A percentile compares a stretch with the other conserved stretches of the same genome.
phyloP scores from a whole-genome alignment of 225 moss, liverwort and hornwort genomes.

The Marchantia polymorpha region DNA sequence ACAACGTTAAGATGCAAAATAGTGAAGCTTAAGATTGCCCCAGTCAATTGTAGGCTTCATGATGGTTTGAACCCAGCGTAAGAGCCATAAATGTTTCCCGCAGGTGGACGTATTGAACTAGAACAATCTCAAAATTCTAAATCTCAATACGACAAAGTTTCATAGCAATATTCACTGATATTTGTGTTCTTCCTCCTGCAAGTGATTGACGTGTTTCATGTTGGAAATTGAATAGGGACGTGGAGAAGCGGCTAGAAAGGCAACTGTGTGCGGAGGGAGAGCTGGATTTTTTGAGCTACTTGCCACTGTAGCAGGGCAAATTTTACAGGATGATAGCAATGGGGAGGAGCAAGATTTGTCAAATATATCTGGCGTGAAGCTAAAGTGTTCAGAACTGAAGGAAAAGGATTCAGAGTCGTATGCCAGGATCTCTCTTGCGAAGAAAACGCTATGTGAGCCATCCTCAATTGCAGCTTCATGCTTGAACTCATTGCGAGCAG shows the following conservation, averaged over 20 bases:
- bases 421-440: neutral
- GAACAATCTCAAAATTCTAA: too few relatives aligned
- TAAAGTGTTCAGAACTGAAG: slow-evolving; percentile 27
- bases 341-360: slow-evolving; percentile 28
- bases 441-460: slow-evolving; percentile 27
- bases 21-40: too few relatives aligned
- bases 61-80: too few relatives aligned
- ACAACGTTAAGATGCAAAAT: too few relatives aligned
- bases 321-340: slow-evolving; percentile 43
- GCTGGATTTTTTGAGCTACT: slow-evolving; percentile 53
- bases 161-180: too few relatives aligned
- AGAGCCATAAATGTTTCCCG: too few relatives aligned
- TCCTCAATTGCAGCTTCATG: slow-evolving; percentile 29
- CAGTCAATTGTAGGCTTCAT: too few relatives aligned
- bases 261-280: slow-evolving; percentile 37
- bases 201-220: neutral
- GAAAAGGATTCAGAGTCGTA: slow-evolving; percentile 22
- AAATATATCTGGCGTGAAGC: slow-evolving; percentile 26
- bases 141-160: too few relatives aligned
- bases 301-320: slow-evolving; percentile 50
- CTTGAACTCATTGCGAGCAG: slow-evolving; percentile 40
- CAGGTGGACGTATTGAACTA: too few relatives aligned
- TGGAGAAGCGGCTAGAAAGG: slow-evolving; percentile 39
- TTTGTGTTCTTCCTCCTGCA: neutral
- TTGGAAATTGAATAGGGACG: slow-evolving; percentile 31